These are phyloP conservation scores for Acanthochlamys bracteata DNA, from an alignment of 106 monocot genomes.

Conservation along the genomic window DNA sequence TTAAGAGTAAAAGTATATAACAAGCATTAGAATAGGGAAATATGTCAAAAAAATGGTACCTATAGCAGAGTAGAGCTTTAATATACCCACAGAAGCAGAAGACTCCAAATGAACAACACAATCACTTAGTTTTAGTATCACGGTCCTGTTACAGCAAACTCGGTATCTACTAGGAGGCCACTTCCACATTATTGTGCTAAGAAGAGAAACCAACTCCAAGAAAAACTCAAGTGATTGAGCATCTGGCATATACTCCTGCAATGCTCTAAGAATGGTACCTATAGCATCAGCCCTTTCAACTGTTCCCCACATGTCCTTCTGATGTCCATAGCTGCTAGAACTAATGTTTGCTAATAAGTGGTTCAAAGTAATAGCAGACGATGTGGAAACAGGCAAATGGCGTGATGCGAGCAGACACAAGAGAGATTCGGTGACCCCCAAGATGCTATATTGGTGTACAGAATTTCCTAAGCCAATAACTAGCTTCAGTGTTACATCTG, in stretches of 20 bases:
- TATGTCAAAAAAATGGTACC: slow-evolving; percentile 30
- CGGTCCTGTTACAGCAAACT: slow-evolving; percentile 38
- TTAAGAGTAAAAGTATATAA: no score
- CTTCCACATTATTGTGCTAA: slow-evolving; percentile 49
- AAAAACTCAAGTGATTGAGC: slow-evolving; percentile 45
- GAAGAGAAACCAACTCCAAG: slow-evolving; percentile 35
- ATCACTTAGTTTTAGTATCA: slow-evolving; percentile 36
- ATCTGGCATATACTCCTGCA: slow-evolving; percentile 30
- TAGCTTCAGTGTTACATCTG: slow-evolving; percentile 36
- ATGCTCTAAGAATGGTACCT: slow-evolving; percentile 22
- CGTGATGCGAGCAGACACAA: slow-evolving; percentile 33
- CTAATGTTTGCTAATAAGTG: slow-evolving; percentile 37
- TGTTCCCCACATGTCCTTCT: slow-evolving; percentile 43
- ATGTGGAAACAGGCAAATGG: slow-evolving; percentile 14
- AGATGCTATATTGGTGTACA: slow-evolving; percentile 37
- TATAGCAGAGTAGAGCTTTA: slow-evolving; percentile 62
- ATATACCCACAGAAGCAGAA: slow-evolving; percentile 17
- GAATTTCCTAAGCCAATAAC: slow-evolving; percentile 33
- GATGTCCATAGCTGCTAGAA: slow-evolving; percentile 12
- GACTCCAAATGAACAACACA: slow-evolving; percentile 17
- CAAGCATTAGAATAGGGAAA: no score
- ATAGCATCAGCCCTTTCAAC: slow-evolving; percentile 34
- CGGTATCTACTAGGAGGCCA: slow-evolving; percentile 67
- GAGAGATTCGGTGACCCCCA: slow-evolving; percentile 39
- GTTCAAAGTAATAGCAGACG: slow-evolving; percentile 48